Conservation (phyloP, 768 basidiomycete species). For the Lyophyllum shimeji region DNA sequence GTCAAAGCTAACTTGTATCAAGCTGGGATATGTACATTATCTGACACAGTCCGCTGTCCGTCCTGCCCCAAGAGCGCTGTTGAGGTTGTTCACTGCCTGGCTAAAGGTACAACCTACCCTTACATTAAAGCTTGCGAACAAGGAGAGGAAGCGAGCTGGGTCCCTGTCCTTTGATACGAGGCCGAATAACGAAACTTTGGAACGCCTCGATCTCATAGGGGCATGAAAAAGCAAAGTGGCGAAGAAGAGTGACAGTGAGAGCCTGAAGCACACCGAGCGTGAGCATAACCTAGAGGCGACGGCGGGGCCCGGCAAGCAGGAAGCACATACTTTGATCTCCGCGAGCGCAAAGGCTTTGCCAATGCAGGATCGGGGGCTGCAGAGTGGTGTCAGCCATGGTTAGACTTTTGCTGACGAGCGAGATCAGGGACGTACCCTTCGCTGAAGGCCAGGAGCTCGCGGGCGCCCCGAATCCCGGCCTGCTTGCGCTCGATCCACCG, state of each 20-base stretch:
- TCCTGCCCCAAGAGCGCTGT: no score
- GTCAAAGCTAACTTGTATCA: neutral
- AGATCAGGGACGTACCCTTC: slow-evolving; percentile 41
- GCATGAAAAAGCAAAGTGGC: slow-evolving; percentile 54
- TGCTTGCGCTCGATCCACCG: slow-evolving; percentile 55
- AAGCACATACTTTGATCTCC: slow-evolving; percentile 55
- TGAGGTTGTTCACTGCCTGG: no score
- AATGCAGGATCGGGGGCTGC: slow-evolving; percentile 59
- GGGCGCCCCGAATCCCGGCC: slow-evolving; percentile 28
- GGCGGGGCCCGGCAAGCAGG: neutral
- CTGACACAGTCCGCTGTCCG: neutral
- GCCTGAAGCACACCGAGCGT: slow-evolving; percentile 19
- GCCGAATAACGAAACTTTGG: slow-evolving; percentile 65
- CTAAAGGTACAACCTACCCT: neutral
- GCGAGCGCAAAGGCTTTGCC: slow-evolving; percentile 57
- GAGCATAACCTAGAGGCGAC: neutral
- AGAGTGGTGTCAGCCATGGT: slow-evolving; percentile 3
- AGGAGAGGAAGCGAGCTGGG: slow-evolving; percentile 57
- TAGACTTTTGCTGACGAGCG: neutral
- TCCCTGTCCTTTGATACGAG: slow-evolving; percentile 51
- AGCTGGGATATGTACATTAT: neutral
- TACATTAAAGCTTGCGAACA: slow-evolving; percentile 37
- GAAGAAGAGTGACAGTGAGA: slow-evolving; percentile 49
- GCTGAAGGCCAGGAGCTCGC: slow-evolving; percentile 57
- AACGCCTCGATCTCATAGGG: slow-evolving; percentile 56